These are phyloP conservation scores for Lentinula sp. DNA, from an alignment of 768 basidiomycete species.

Conservation along the genomic window DNA sequence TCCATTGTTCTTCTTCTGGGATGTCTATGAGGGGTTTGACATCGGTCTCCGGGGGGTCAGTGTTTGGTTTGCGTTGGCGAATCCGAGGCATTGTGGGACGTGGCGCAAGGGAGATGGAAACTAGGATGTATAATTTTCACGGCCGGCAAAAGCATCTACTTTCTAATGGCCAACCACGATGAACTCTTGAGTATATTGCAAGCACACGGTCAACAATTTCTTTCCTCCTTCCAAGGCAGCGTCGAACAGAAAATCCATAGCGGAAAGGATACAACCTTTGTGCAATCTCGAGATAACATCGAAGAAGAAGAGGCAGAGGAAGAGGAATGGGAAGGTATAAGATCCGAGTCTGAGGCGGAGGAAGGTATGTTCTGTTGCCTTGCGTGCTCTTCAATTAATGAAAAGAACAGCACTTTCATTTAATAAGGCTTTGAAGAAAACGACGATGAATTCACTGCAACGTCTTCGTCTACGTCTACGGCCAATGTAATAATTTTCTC, in stretches of 20 bases:
- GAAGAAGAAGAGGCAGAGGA: constrained; percentile 28
- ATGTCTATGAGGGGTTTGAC: constrained; percentile 37
- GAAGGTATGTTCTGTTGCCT: background rate
- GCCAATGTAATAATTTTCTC: constrained; percentile 56
- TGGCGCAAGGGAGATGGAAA: background rate
- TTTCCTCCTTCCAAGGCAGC: constrained; percentile 31
- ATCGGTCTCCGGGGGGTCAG: background rate
- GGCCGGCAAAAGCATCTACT: background rate
- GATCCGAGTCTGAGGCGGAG: constrained; percentile 16
- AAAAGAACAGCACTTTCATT: background rate
- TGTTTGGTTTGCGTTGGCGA: background rate
- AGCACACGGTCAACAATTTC: constrained; percentile 41
- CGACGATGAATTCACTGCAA: constrained; percentile 39
- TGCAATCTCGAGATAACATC: constrained; percentile 7
- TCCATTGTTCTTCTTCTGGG: constrained; percentile 74
- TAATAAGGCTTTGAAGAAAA: constrained; percentile 32
- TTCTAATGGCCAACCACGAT: constrained; percentile 22
- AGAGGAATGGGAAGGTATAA: constrained; percentile 39
- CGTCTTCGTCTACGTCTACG: constrained; percentile 15
- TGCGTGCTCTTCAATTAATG: background rate
- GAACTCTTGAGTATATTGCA: constrained; percentile 36
- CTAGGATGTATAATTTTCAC: background rate
- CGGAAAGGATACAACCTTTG: constrained; percentile 14
- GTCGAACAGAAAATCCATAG: background rate
- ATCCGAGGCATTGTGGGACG: background rate